phyloP scores from a whole-genome alignment of 768 basidiomycete genomes.

The Gymnopilus junonius region DNA sequence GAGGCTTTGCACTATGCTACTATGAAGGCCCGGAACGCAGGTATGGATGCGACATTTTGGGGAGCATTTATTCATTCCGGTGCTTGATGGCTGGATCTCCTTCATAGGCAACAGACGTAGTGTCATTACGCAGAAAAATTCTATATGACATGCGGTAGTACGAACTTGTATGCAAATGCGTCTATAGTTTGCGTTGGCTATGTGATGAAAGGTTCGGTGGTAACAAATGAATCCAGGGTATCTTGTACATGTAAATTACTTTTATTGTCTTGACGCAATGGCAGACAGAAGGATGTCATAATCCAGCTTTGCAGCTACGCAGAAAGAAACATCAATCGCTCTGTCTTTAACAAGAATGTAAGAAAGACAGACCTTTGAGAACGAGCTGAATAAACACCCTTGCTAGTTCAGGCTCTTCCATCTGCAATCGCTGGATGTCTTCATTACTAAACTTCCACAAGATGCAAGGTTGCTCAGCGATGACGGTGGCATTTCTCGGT shows the following conservation, averaged over 20 bases:
- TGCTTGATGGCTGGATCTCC: slow-evolving; percentile 5
- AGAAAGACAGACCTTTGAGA: slow-evolving; percentile 63
- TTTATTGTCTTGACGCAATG: slow-evolving; percentile 33
- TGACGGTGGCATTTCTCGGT: slow-evolving; percentile 83
- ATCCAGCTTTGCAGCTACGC: slow-evolving; percentile 41
- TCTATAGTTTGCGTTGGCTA: background rate
- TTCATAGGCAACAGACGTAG: background rate
- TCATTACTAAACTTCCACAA: slow-evolving; percentile 80
- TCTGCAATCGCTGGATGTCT: slow-evolving; percentile 64
- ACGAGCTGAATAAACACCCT: slow-evolving; percentile 68
- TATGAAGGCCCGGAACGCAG: slow-evolving; percentile 12
- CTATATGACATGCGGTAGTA: background rate
- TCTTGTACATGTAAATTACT: background rate
- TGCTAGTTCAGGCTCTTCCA: slow-evolving; percentile 70
- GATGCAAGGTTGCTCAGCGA: slow-evolving; percentile 75
- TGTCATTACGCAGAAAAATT: background rate
- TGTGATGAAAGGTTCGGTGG: background rate
- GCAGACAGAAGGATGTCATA: slow-evolving; percentile 67
- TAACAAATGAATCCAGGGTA: background rate
- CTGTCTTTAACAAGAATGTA: background rate
- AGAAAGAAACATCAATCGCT: background rate
- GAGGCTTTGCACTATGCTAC: slow-evolving; percentile 16
- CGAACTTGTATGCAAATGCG: background rate
- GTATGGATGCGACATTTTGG: slow-evolving; percentile 15
- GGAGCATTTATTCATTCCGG: slow-evolving; percentile 21